phyloP scores from a whole-genome alignment of 805 yeast species.

The Candida methanosorbosa region DNA sequence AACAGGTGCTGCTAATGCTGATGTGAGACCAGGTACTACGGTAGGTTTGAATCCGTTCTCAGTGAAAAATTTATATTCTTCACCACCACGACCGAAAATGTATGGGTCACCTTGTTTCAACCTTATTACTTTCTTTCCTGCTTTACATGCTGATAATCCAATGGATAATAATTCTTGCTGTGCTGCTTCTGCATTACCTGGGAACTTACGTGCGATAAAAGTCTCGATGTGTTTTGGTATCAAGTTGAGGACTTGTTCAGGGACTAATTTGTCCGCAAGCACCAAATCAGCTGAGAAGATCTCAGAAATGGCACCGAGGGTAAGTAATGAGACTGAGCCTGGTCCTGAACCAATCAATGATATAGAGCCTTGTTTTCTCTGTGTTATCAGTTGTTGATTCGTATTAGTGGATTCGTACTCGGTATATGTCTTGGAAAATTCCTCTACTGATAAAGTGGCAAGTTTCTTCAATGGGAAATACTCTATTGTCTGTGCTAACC shows the following conservation, averaged over 20 bases:
- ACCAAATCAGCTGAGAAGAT: conserved; percentile 78
- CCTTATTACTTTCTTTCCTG: conserved; percentile 76
- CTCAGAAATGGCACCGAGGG: conserved; percentile 76
- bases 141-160: conserved; percentile 55
- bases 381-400: background rate
- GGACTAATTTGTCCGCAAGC: conserved; percentile 87
- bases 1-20: conserved; percentile 84
- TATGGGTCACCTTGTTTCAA: conserved; percentile 96
- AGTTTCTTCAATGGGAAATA: conserved; percentile 72
- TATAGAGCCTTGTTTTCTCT: conserved; percentile 38
- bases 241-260: conserved; percentile 73
- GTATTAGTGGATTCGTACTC: background rate
- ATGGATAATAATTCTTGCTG: conserved; percentile 73
- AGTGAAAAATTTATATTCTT: conserved; percentile 67
- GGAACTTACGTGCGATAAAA: conserved; percentile 88
- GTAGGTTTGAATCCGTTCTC: conserved; percentile 59
- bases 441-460: conserved; percentile 50
- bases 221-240: conserved; percentile 71
- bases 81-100: conserved; percentile 95
- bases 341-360: conserved; percentile 94
- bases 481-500: conserved; percentile 87
- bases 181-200: conserved; percentile 93
- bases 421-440: conserved; percentile 37
- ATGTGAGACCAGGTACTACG: conserved; percentile 83
- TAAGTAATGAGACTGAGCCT: conserved; percentile 73